phyloP scores from a whole-genome alignment of 2,329 filamentous ascomycete species.

The Alternaria sp. region DNA sequence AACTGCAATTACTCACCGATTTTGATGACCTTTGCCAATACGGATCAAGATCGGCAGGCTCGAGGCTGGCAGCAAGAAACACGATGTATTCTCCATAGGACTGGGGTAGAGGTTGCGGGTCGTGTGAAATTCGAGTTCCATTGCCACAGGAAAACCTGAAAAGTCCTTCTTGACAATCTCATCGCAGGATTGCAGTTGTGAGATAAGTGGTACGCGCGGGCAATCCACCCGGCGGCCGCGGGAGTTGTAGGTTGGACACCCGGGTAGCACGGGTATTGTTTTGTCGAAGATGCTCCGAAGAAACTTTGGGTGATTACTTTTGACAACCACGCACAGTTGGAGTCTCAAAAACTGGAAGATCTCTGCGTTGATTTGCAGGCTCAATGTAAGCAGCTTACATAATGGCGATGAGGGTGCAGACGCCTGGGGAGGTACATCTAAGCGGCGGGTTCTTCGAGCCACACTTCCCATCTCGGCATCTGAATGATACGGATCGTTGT shows the following conservation, averaged over 20 bases:
- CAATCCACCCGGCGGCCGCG: neutral
- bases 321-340: slow-evolving; percentile 6
- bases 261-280: neutral
- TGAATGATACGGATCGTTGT: neutral
- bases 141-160: slow-evolving; percentile 3
- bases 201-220: neutral
- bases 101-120: neutral
- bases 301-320: slow-evolving; percentile 5
- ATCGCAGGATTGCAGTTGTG: slow-evolving; percentile 5
- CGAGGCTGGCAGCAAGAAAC: slow-evolving; percentile 3
- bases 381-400: slow-evolving; percentile 5
- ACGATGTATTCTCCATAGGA: neutral
- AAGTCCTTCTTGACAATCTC: neutral
- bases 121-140: slow-evolving; percentile 7
- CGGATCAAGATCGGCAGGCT: neutral
- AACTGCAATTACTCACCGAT: neutral
- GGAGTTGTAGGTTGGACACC: neutral
- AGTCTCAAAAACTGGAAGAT: neutral
- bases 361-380: slow-evolving; percentile 2
- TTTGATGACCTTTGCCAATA: neutral
- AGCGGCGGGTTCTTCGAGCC: neutral
- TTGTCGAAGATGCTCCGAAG: neutral
- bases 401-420: slow-evolving; percentile 3
- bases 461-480: neutral
- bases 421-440: neutral